Conservation (phyloP, 768 basidiomycete genomes). For the Termitomyces sp. region DNA sequence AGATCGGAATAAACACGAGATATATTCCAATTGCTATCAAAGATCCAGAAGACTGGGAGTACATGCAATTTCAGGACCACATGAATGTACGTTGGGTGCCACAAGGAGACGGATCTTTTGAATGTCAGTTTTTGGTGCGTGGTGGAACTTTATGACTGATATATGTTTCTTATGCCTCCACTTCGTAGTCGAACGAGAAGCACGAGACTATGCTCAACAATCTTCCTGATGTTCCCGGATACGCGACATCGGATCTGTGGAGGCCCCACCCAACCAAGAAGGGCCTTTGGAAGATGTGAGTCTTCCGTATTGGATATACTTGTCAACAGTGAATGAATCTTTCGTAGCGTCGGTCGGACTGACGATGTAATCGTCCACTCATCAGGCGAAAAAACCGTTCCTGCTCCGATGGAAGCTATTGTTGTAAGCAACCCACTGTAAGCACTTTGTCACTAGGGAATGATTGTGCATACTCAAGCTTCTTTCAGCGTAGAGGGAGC, state of each 20-base stretch:
- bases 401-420: slow-evolving; percentile 1
- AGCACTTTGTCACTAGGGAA: background rate
- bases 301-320: background rate
- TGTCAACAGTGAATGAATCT: background rate
- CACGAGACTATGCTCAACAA: slow-evolving; percentile 24
- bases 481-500: background rate
- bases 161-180: background rate
- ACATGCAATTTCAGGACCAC: slow-evolving; percentile 11
- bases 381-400: slow-evolving; percentile 1
- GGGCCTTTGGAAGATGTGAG: background rate
- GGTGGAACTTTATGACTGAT: too few relatives aligned
- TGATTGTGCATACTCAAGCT: background rate
- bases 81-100: slow-evolving; percentile 23
- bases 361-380: slow-evolving; percentile 27
- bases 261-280: slow-evolving; percentile 32
- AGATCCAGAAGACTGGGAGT: slow-evolving; percentile 12
- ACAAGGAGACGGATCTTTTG: slow-evolving; percentile 27
- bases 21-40: slow-evolving; percentile 15
- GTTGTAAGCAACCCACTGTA: slow-evolving; percentile 15
- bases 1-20: slow-evolving; percentile 9
- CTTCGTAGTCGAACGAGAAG: background rate
- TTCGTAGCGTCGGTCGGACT: background rate
- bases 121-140: slow-evolving; percentile 32
- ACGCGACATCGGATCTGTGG: slow-evolving; percentile 41
- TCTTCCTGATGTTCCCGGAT: slow-evolving; percentile 31